These are phyloP conservation scores for Lentinula sp. DNA, from an alignment of 768 basidiomycete species.

Conservation along the genomic window DNA sequence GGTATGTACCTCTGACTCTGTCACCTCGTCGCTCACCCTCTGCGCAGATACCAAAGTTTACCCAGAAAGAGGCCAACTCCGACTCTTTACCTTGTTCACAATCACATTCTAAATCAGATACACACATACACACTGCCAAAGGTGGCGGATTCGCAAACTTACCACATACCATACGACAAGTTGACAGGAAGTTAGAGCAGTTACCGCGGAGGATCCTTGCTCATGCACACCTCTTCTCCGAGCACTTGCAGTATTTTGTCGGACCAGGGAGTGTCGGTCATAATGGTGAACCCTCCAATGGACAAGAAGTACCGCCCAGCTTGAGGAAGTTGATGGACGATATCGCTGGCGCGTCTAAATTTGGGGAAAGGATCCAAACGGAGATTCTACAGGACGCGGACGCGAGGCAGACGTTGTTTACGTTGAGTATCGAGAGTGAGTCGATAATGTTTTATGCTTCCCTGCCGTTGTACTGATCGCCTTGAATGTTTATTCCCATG, in stretches of 20 bases:
- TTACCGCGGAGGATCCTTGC: slow-evolving; percentile 24
- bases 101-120: background rate
- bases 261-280: slow-evolving; percentile 12
- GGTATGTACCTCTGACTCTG: background rate
- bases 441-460: background rate
- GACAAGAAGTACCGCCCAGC: slow-evolving; percentile 19
- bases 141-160: background rate
- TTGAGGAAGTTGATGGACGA: slow-evolving; percentile 25
- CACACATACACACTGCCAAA: background rate
- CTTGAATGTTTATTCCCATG: background rate
- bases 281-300: background rate
- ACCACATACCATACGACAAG: background rate
- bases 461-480: background rate
- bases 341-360: slow-evolving; percentile 23
- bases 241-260: slow-evolving; percentile 26
- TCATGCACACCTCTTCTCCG: slow-evolving; percentile 23
- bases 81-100: background rate
- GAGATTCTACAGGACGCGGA: slow-evolving; percentile 27
- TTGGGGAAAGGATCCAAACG: slow-evolving; percentile 23
- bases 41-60: background rate
- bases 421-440: slow-evolving; percentile 25
- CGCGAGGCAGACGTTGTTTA: slow-evolving; percentile 25
- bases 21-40: background rate
- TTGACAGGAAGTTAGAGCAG: slow-evolving; percentile 20
- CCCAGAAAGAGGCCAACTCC: background rate